phyloP scores from a whole-genome alignment of 2,329 filamentous ascomycete genomes.

The Fusarium sp. region DNA sequence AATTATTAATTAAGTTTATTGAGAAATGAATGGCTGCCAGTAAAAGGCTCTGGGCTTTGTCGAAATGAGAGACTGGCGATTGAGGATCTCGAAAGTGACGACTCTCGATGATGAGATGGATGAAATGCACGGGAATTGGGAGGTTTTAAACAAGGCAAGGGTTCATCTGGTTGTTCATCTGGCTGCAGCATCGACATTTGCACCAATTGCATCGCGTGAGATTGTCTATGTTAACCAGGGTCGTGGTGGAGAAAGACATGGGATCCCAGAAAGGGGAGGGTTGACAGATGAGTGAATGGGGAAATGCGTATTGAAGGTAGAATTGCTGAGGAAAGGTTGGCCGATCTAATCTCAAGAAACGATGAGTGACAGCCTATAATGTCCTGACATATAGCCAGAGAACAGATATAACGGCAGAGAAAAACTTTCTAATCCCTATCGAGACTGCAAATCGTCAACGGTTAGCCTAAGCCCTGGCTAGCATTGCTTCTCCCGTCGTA shows the following conservation, averaged over 20 bases:
- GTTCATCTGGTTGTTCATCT: too few species aligned
- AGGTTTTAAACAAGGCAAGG: conserved; percentile 10
- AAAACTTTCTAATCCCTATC: not conserved
- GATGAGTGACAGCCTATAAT: not conserved
- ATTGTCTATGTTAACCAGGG: not conserved
- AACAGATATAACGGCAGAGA: not conserved
- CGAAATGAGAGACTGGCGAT: conserved; percentile 5
- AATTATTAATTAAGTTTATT: not conserved
- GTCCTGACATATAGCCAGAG: not conserved
- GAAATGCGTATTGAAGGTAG: not conserved
- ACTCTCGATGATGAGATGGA: not conserved
- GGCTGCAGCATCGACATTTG: too few species aligned
- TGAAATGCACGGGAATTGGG: not conserved
- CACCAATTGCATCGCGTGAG: not conserved
- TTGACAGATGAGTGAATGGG: not conserved
- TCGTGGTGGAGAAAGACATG: not conserved
- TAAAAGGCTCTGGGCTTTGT: not conserved
- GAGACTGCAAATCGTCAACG: not conserved
- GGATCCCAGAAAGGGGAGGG: conserved; percentile 21
- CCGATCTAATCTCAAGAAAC: not conserved
- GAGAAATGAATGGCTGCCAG: conserved; percentile 10
- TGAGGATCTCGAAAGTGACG: not conserved
- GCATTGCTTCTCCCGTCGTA: too few species aligned
- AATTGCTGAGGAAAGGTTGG: too few species aligned
- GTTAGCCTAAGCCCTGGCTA: too few species aligned